These are phyloP conservation scores for Acacia melanoxylon DNA, from an alignment of 306 rosid species.

Conservation along the genomic window DNA sequence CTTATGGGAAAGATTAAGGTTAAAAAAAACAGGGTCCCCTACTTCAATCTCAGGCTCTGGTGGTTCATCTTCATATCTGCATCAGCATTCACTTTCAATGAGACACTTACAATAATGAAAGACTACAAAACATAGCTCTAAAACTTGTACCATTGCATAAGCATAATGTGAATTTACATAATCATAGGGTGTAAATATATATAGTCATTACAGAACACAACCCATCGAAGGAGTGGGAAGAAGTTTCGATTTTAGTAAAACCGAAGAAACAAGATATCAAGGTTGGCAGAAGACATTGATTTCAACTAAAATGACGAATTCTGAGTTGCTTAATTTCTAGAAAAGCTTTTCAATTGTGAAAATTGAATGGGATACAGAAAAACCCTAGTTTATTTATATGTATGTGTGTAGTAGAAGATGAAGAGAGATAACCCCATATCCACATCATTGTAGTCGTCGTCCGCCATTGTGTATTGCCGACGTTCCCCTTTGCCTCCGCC, in stretches of 20 bases:
- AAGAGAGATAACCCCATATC: constrained; percentile 18
- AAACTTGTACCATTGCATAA: background rate
- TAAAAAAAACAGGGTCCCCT: background rate
- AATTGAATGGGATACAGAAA: background rate
- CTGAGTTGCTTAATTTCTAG: background rate
- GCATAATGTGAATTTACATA: background rate
- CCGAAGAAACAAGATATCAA: background rate
- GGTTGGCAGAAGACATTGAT: background rate
- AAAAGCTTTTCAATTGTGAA: background rate
- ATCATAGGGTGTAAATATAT: background rate
- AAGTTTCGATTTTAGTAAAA: background rate
- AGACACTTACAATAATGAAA: background rate
- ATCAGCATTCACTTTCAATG: background rate
- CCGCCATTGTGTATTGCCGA: constrained; percentile 18
- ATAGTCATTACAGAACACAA: background rate
- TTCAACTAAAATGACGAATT: background rate
- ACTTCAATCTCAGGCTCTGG: constrained; percentile 90
- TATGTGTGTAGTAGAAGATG: background rate
- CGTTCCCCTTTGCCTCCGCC: background rate
- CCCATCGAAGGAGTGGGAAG: background rate
- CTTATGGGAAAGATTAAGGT: background rate
- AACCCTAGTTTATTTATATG: background rate
- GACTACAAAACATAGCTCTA: background rate
- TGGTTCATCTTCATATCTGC: constrained; percentile 89
- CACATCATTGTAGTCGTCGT: constrained; percentile 23